Evolutionary conservation across 2,329 filamentous ascomycete species (phyloP), one percentile per base, ranked within the genome.

Genomic region (Botryotinia narcissicola): DNA sequence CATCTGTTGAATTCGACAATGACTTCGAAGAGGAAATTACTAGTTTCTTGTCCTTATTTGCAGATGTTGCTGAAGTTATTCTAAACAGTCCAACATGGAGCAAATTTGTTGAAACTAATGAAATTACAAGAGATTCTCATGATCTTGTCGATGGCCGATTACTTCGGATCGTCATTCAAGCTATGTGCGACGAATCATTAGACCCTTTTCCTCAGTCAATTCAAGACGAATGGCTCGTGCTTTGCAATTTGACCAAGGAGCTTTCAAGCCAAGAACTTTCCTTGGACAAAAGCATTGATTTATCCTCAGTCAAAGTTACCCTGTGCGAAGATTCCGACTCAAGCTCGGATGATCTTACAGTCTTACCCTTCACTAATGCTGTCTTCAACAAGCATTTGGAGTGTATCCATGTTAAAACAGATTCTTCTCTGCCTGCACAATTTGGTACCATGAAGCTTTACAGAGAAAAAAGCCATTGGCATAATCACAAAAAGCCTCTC

Each of bases 401-500:
- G 51, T 80, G 81, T 7, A 82, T 87, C 20, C 79, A 83, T 18
- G 76, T 87, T 18, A 77, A 81, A 0, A 79, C 82, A 9, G 77
- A 80, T 32, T 75, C 73, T 7, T 78, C 81, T 37, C 75, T 80
- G 32, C 57, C 75, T 2, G 73, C 76, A 37, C 73, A 75, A 42
- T 67, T 79, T 35, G 76, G 76, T 8, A 67, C 77, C 1, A 76
- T 81, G 74, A 82, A 82, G 66, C 77, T 85, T 25, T 87, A 86
- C 76, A 78, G 83, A 73, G 86, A 89, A 73, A 80, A 86, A 4
- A 82, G 83, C 0, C 89, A 92, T 78, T 92, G 89, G 90, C 89
- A 92, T 76, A 90, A 89, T 72, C 83, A 85, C 48, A 89, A 87
- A 76, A 85, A 83, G 40, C 83, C 85, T 0, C 76, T 89, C 4